phyloP scores from a whole-genome alignment of 2,329 filamentous ascomycete genomes.

The Diaporthe australafricana region DNA sequence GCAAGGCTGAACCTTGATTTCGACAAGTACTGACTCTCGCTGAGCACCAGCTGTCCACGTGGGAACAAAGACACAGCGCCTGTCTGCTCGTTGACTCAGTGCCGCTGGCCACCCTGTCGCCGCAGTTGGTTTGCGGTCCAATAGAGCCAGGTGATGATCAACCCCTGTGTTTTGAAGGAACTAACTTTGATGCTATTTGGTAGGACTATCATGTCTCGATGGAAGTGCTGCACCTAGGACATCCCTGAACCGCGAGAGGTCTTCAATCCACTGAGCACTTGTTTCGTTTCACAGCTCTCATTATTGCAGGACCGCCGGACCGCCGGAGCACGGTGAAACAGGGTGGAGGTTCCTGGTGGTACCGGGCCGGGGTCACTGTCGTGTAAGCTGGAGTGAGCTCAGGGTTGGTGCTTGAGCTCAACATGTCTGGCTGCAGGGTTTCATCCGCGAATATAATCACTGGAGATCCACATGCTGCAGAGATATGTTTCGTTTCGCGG shows the following conservation, averaged over 20 bases:
- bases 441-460: constrained; percentile 2
- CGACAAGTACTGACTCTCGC: neutral
- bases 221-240: neutral
- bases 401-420: neutral
- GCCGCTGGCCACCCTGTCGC: neutral
- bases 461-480: constrained; percentile 6
- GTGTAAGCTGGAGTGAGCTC: neutral
- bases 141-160: neutral
- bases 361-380: neutral
- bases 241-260: neutral
- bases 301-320: neutral
- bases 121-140: neutral
- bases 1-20: neutral
- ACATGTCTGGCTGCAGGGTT: neutral
- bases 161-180: no score
- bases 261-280: neutral
- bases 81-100: neutral
- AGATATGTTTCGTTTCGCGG: constrained; percentile 13
- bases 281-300: neutral
- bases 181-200: neutral
- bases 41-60: neutral
- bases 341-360: neutral
- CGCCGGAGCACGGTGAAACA: neutral
- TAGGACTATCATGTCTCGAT: neutral
- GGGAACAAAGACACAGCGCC: neutral